phyloP scores from a whole-genome alignment of 768 basidiomycete genomes.

The Auricularia sp. region DNA sequence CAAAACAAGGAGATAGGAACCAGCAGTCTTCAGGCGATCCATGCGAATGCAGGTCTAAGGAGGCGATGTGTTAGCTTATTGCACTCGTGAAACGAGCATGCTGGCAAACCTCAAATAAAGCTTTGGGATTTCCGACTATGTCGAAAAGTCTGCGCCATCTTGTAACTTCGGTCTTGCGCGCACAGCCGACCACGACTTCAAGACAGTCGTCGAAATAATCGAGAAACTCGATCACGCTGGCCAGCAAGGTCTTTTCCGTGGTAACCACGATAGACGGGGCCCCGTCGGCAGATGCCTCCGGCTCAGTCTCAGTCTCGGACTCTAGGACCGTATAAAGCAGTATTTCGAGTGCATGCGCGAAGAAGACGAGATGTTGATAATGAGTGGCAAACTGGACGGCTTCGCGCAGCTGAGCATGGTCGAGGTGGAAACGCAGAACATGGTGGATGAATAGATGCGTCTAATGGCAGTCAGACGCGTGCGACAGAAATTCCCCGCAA shows the following conservation, averaged over 20 bases:
- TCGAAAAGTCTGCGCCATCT: conserved; percentile 84
- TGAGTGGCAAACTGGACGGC: conserved; percentile 80
- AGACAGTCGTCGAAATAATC: conserved; percentile 88
- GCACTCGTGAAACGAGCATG: neutral
- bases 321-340: conserved; percentile 90
- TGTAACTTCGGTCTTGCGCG: conserved; percentile 90
- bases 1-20: conserved; percentile 85
- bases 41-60: conserved; percentile 61
- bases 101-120: conserved; percentile 72
- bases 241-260: conserved; percentile 37
- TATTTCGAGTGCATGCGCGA: conserved; percentile 88
- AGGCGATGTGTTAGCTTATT: neutral
- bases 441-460: conserved; percentile 92
- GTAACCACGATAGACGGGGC: conserved; percentile 11
- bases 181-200: conserved; percentile 92
- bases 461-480: conserved; percentile 27
- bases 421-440: conserved; percentile 74
- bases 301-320: conserved; percentile 43
- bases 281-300: conserved; percentile 17
- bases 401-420: conserved; percentile 37
- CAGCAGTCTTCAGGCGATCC: conserved; percentile 73
- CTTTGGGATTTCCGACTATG: conserved; percentile 82
- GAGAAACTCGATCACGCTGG: conserved; percentile 74
- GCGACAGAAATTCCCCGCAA: neutral
- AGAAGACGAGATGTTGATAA: conserved; percentile 84